A percentile compares a stretch with the other conserved stretches of the same genome.
Conservation (phyloP, 768 basidiomycete species). For the Pleurotus tuber-regium region DNA sequence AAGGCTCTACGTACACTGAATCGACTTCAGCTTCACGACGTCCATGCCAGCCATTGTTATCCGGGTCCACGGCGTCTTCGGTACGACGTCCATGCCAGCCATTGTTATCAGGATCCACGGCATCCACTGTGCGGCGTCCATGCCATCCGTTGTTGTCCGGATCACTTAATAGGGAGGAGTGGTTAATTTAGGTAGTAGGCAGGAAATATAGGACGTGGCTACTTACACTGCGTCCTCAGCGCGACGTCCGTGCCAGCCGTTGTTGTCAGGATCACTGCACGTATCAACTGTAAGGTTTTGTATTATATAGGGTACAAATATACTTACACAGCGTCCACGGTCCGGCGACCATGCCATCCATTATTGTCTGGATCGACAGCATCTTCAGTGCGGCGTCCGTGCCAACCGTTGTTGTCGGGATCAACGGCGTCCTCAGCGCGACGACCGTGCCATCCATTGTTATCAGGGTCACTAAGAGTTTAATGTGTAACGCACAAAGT, state of each 20-base stretch:
- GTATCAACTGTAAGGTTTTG: too few relatives aligned
- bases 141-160: not conserved
- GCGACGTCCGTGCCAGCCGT: not conserved
- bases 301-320: not conserved
- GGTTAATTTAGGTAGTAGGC: not conserved
- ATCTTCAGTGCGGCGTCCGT: not conserved
- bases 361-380: not conserved
- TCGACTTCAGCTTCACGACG: too few relatives aligned
- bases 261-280: not conserved
- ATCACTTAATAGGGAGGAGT: too few relatives aligned
- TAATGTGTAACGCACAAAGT: too few relatives aligned
- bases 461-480: too few relatives aligned
- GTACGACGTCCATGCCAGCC: too few relatives aligned
- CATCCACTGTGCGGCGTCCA: not conserved
- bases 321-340: not conserved
- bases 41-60: not conserved
- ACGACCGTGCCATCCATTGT: too few relatives aligned
- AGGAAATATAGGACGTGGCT: not conserved
- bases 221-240: not conserved
- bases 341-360: not conserved
- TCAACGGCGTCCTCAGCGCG: too few relatives aligned
- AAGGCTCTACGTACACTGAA: not conserved
- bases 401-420: not conserved
- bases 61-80: too few relatives aligned
- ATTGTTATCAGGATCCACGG: too few relatives aligned